phyloP scores from a whole-genome alignment of 345 rosid genomes.

The Hibiscus mutabilis region DNA sequence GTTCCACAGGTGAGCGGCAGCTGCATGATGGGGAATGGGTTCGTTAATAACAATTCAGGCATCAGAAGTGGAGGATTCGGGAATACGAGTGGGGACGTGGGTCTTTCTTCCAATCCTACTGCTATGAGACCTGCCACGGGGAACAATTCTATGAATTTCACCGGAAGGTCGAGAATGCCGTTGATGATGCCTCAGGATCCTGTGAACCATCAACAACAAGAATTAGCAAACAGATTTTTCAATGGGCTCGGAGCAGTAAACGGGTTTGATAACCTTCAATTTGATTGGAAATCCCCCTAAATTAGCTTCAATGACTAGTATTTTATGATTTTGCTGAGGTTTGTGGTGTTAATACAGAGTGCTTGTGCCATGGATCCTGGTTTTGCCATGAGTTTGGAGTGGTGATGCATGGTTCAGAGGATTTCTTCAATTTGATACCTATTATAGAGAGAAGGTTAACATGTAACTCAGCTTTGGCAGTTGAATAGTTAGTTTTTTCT shows the following conservation, averaged over 20 bases:
- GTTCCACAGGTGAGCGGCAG: slow-evolving; percentile 22
- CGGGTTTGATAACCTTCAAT: slow-evolving; percentile 43
- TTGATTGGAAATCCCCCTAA: slow-evolving; percentile 58
- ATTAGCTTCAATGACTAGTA: background rate
- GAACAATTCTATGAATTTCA: slow-evolving; percentile 26
- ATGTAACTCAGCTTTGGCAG: background rate
- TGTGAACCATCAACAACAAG: slow-evolving; percentile 47
- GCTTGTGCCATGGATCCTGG: background rate
- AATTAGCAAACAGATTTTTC: slow-evolving; percentile 38
- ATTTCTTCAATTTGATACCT: background rate
- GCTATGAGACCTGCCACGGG: slow-evolving; percentile 42
- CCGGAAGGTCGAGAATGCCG: slow-evolving; percentile 33
- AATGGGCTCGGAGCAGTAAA: slow-evolving; percentile 45
- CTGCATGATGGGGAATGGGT: slow-evolving; percentile 27
- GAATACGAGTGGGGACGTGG: slow-evolving; percentile 11
- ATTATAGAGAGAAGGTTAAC: background rate
- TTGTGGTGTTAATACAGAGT: background rate
- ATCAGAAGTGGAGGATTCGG: slow-evolving; percentile 30
- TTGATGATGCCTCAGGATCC: slow-evolving; percentile 23
- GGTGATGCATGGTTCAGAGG: background rate
- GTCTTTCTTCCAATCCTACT: slow-evolving; percentile 21
- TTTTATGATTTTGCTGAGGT: background rate
- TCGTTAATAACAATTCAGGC: slow-evolving; percentile 16
- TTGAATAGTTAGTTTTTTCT: background rate
- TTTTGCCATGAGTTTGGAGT: slow-evolving; percentile 6